These are phyloP conservation scores for Lodderomyces metapsilosis DNA, from an alignment of 1,139 yeast genomes.

Conservation along the genomic window DNA sequence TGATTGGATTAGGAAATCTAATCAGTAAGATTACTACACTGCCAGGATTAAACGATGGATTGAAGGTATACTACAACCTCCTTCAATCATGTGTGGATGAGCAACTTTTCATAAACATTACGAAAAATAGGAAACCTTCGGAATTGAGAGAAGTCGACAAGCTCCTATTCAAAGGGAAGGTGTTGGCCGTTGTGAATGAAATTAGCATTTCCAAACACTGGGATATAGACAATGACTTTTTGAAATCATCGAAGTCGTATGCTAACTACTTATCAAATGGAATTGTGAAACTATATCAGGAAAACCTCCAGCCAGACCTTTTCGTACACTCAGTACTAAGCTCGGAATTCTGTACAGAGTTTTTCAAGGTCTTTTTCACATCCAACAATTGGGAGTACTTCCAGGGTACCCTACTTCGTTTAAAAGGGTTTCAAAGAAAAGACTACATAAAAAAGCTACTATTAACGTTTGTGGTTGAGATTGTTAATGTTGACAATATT, in stretches of 20 bases:
- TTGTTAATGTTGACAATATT: conserved; percentile 7
- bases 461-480: conserved; percentile 5
- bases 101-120: conserved; percentile 18
- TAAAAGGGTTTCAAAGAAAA: conserved; percentile 30
- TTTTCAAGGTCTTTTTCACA: conserved; percentile 26
- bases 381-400: conserved; percentile 22
- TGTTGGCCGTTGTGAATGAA: conserved; percentile 28
- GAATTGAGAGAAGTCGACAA: conserved; percentile 36
- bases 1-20: conserved; percentile 32
- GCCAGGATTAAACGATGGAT: conserved; percentile 4
- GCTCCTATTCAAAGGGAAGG: conserved; percentile 35
- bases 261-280: conserved; percentile 20
- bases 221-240: conserved; percentile 14
- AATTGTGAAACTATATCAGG: conserved; percentile 15
- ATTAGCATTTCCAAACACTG: conserved; percentile 11
- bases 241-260: conserved; percentile 23
- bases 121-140: conserved; percentile 3
- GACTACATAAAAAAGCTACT: conserved; percentile 15
- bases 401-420: conserved; percentile 14
- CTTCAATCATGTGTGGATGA: conserved; percentile 18
- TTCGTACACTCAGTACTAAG: conserved; percentile 26
- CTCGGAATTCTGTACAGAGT: conserved; percentile 15
- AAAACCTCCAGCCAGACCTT: conserved; percentile 13
- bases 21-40: conserved; percentile 17
- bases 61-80: conserved; percentile 13